Base-by-base conservation (phyloP, 495 filamentous ascomycete species). In the Tetracladium setigerum region DNA sequence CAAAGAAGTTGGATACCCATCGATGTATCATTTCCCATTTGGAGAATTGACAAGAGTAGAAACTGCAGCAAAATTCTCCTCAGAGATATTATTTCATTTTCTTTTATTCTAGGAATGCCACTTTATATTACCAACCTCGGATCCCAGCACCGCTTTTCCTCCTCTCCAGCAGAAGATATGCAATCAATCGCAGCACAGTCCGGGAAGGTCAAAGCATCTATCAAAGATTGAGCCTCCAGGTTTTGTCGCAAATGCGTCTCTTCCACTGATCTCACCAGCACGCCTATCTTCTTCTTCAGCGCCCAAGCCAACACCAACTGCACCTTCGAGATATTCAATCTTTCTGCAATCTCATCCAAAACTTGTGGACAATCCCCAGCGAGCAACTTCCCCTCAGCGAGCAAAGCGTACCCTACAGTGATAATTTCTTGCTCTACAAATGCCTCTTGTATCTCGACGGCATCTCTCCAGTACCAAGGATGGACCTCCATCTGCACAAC, bases 391-490 rank as follows among this genome's bases (percentile, higher is more conserved):
- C 40, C 40, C 13, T 42, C 40, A 4, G 40, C 40, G 10, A 42
- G 40, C 18, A 42, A n/a, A 12, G 40, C 40, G 18, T 42, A 42
- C 12, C 40, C 40, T 10, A 16, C 16, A 2, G 30, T 5, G 16
- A 2, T 10, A 4, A 30, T n/a, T 27, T 27, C 40, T 10, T 42
- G 11, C 4, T 24, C n/a, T n/a, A 14, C 12, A 13, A 42, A 42
- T 16, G 8, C 12, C 9, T 42, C 5, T 5, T 42, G 16, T 13
- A 42, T 42, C 6, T 11, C 40, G 12, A 27, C 18, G 6, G 19
- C 40, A 31, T 42, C 40, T 13, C 40, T n/a, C 40, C 40, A 42
- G 30, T 42, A 42, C 40, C 40, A 42, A 31, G 40, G 40, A 42
- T 42, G 40, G 4, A 30, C 16, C 30, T 42, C 40, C 40, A 42